These are phyloP conservation scores for Epichloe gansuensis DNA, from an alignment of 2,329 filamentous ascomycete species.

Conservation along the genomic window DNA sequence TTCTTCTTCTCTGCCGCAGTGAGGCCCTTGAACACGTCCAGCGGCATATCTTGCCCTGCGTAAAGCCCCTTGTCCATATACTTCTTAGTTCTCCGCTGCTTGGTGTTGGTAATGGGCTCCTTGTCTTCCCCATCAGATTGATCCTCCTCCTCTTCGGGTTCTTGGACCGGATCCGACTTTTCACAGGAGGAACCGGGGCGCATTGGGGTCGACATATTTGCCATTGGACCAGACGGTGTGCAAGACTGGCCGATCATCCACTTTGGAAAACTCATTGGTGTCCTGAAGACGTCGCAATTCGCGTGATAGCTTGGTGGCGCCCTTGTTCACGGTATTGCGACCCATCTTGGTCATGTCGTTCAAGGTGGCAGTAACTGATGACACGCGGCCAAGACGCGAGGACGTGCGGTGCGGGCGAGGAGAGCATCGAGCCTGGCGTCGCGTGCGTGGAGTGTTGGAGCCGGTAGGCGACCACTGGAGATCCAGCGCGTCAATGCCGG, in stretches of 20 bases:
- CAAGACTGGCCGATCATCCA: slow-evolving; percentile 45
- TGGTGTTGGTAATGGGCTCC: slow-evolving; percentile 19
- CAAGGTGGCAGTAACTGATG: slow-evolving; percentile 33
- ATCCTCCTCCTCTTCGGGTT: background rate
- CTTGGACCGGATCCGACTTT: slow-evolving; percentile 18
- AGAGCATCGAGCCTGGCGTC: slow-evolving; percentile 19
- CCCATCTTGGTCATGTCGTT: slow-evolving; percentile 49
- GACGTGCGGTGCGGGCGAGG: slow-evolving; percentile 26
- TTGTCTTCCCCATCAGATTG: slow-evolving; percentile 9
- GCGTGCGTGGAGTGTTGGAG: slow-evolving; percentile 23
- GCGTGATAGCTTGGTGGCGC: slow-evolving; percentile 35
- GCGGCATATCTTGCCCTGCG: slow-evolving; percentile 58
- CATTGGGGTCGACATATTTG: slow-evolving; percentile 42
- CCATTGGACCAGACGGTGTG: slow-evolving; percentile 54
- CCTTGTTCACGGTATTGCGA: slow-evolving; percentile 40
- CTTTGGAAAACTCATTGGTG: slow-evolving; percentile 48
- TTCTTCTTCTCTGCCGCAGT: slow-evolving; percentile 39
- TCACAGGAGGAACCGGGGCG: slow-evolving; percentile 26
- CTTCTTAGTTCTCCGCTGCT: slow-evolving; percentile 49
- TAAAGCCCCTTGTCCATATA: slow-evolving; percentile 79
- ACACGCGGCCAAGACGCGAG: slow-evolving; percentile 27
- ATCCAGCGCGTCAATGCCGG: slow-evolving; percentile 33
- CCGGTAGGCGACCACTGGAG: slow-evolving; percentile 30
- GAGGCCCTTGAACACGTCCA: slow-evolving; percentile 36
- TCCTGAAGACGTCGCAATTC: slow-evolving; percentile 49